Evolutionary conservation across 2,329 filamentous ascomycete genomes (phyloP), one percentile per base, ranked within the genome.

Genomic region (Lachnellula arida): DNA sequence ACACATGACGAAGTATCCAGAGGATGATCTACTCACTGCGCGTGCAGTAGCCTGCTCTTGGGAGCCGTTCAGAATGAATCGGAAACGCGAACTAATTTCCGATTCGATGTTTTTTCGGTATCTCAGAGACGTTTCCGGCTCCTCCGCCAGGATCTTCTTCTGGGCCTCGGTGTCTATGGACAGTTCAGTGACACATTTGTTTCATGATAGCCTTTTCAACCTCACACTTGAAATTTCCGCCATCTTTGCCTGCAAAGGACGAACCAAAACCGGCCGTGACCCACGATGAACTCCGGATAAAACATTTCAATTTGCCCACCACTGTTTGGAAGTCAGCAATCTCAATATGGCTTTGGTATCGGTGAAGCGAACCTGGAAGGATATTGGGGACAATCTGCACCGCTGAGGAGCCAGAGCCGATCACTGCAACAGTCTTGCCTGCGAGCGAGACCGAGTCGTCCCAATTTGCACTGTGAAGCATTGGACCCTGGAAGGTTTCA

Each of bases 201-300:
- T 32, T 32, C 28, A 4, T 4, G 9, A 32, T 32, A 9, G 9
- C 28, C 28, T 11, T 32, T 32, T 4, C 28, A 32, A 32, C 11
- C 28, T 32, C 28, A 32, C 74, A 62, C n/a, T 62, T 53, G 23
- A 54, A 60, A 28, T 61, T 59, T 12, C 47, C 52, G 6, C 58
- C 60, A 40, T 57, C 42, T 34, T 56, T 55, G 17, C 51, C 56
- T 35, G 49, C 28, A 32, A 56, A 57, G 11, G 51, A 63, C 55
- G 62, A 64, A 61, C 44, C 61, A 53, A 43, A 65, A 59, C 49
- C 63, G 57, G 55, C 55, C 14, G 55, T 58, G 0, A 80, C 71
- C 77, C 77, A 80, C 0, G 76, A 77, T 1, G 75, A 73, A 25
- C 75, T 72, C 12, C 77, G 73, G 49, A 80, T 78, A 59, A 79